Evolutionary conservation across 2,329 filamentous ascomycete species (phyloP), one percentile per base, ranked within the genome.

Genomic region (Colletotrichum sp.): DNA sequence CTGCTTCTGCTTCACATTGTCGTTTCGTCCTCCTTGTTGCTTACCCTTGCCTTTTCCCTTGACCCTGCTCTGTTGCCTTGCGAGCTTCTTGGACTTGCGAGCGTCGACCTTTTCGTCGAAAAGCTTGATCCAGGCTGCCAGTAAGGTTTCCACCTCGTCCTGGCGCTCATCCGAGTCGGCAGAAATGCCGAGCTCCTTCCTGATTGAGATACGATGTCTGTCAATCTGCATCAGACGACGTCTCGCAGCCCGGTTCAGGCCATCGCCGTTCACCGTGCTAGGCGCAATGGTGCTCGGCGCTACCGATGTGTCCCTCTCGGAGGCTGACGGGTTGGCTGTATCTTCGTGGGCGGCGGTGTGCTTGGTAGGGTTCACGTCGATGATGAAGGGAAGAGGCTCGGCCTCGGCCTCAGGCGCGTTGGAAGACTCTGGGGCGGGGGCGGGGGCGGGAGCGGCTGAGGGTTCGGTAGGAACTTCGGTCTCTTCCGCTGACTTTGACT

Each of bases 231-330:
- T 64, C 43, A 74, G 61, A 9, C 74, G 72, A 31, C 74, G 58
- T 54, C 74, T 70, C 5, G 74, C 74, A 8, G 72, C 74, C 51
- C 74, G 67, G 59, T 75, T 75, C n/a, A 74, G 72, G 15, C 74
- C 72, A 34, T 57, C 70, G 36, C 73, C 73, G 59, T 51, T 51
- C 43, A 51, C 31, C 57, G 57, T 59, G 43, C 43, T 51, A 24
- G 43, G 43, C 21, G 43, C 59, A 59, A 58, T 36, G 27, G 65
- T 67, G 70, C 69, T 73, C 31, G 73, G 65, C 15, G 73, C 73
- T 24, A 59, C 36, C 21, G 73, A 69, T 18, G 61, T 66, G 34
- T n/a, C 58, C 61, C 70, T 55, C 21, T 69, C 66, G 7, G 73
- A 61, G 47, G 47, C 29, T 24, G 70, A 62, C 11, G 57, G 33